Conservation (phyloP, 1,284 basidiomycete genomes). For the Amylostereum chailletii region DNA sequence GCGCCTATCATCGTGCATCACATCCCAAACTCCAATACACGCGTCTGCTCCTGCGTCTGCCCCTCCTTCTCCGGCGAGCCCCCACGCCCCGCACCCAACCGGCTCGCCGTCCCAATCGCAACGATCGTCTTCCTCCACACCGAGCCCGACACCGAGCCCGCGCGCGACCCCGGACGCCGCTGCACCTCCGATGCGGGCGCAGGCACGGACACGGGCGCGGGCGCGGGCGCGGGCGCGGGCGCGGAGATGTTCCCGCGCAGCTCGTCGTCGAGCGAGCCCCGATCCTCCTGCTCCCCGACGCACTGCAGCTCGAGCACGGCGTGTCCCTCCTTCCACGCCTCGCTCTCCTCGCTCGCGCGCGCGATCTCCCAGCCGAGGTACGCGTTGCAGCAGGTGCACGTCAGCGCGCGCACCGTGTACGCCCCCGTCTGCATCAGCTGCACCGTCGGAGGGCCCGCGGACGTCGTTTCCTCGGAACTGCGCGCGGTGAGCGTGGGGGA, state of each 20-base stretch:
- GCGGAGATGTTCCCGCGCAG: not conserved
- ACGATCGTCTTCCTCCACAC: constrained; percentile 1
- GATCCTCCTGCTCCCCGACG: constrained; percentile 15
- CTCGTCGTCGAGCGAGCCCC: not conserved
- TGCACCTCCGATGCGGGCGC: not conserved
- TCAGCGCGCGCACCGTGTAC: constrained; percentile 50
- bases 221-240: not conserved
- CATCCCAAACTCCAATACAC: too few species aligned
- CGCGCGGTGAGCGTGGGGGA: not conserved
- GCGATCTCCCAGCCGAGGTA: constrained; percentile 59
- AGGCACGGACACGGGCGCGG: not conserved
- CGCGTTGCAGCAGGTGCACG: constrained; percentile 36
- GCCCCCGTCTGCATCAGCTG: constrained; percentile 57
- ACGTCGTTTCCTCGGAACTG: not conserved
- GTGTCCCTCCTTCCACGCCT: constrained; percentile 55
- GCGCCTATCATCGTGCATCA: too few species aligned
- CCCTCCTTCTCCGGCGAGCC: too few species aligned
- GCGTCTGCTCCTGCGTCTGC: too few species aligned
- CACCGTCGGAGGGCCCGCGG: constrained; percentile 18
- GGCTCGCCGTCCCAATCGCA: too few species aligned
- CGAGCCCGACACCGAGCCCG: not conserved
- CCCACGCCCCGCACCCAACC: too few species aligned
- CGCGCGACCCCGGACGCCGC: too few species aligned
- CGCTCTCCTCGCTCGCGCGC: constrained; percentile 44
- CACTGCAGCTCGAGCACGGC: constrained; percentile 48